Conservation (phyloP, 176 grass and related monocot genomes). For the Luzula sylvatica region DNA sequence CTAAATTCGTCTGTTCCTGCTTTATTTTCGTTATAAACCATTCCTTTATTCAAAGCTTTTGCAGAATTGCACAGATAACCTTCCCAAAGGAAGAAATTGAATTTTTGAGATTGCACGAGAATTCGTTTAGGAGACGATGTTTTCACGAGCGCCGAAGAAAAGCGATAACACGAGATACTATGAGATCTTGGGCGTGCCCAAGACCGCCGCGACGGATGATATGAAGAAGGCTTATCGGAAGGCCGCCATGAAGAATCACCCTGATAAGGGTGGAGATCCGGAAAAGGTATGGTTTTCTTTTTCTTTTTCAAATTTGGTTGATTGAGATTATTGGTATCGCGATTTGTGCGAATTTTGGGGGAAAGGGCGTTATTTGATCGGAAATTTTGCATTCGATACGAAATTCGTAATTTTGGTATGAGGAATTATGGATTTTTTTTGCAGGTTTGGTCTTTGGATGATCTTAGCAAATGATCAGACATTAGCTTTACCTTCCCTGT, state of each 20-base stretch:
- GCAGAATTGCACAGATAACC: background rate
- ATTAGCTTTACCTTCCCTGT: background rate
- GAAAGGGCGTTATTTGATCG: no score
- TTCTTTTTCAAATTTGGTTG: background rate
- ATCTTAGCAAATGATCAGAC: background rate
- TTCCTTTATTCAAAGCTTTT: background rate
- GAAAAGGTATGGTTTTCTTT: constrained; percentile 50
- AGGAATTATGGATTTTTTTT: background rate
- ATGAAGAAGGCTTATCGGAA: constrained; percentile 95
- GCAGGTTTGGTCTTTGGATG: no score
- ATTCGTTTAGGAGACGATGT: constrained; percentile 42
- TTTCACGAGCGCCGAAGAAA: constrained; percentile 74
- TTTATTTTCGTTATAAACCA: background rate
- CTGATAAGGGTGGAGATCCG: constrained; percentile 83
- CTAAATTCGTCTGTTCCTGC: constrained; percentile 1
- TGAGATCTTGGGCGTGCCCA: constrained; percentile 64
- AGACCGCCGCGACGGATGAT: constrained; percentile 52
- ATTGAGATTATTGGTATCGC: no score
- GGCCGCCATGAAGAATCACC: constrained; percentile 94
- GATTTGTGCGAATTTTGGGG: no score
- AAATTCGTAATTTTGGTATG: background rate
- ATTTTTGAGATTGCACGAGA: no score
- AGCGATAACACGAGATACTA: constrained; percentile 83
- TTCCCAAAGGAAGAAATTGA: background rate
- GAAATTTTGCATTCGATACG: no score